Evolutionary conservation across 1,139 yeast species (phyloP).

Genomic region (Saccharomyces hybrid): DNA sequence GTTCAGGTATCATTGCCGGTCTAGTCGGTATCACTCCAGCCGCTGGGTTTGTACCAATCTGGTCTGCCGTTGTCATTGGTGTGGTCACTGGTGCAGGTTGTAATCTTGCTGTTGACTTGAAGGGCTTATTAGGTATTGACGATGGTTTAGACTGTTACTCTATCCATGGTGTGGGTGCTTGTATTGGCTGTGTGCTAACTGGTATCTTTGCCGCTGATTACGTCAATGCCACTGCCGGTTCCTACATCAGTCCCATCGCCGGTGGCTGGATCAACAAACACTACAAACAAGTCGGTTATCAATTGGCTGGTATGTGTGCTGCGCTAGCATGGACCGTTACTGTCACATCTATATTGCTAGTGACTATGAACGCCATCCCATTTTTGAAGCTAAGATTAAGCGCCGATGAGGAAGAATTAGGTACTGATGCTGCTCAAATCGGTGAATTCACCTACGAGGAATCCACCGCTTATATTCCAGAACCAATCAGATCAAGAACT

Average conservation of each 20-base stretch:
- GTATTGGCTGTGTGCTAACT: conserved; percentile 73
- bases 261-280: conserved; percentile 97
- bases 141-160: conserved; percentile 96
- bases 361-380: conserved; percentile 74
- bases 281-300: conserved; percentile 85
- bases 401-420: conserved; percentile 84
- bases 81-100: conserved; percentile 69
- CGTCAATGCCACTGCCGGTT: conserved; percentile 68
- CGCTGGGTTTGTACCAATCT: conserved; percentile 91
- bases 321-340: conserved; percentile 75
- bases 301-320: conserved; percentile 76
- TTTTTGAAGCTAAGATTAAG: conserved; percentile 73
- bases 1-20: conserved; percentile 91
- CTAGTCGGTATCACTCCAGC: conserved; percentile 96
- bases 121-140: conserved; percentile 66
- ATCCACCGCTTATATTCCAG: conserved; percentile 59
- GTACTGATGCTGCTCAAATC: conserved; percentile 82
- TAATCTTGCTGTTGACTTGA: conserved; percentile 79
- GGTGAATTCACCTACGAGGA: conserved; percentile 77
- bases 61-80: conserved; percentile 81
- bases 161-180: conserved; percentile 90
- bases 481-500: conserved; percentile 56
- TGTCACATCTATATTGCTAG: conserved; percentile 63
- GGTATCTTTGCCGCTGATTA: conserved; percentile 94
- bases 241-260: conserved; percentile 48